Conservation (phyloP, 768 basidiomycete species). For the Fibroporia radiculosa region DNA sequence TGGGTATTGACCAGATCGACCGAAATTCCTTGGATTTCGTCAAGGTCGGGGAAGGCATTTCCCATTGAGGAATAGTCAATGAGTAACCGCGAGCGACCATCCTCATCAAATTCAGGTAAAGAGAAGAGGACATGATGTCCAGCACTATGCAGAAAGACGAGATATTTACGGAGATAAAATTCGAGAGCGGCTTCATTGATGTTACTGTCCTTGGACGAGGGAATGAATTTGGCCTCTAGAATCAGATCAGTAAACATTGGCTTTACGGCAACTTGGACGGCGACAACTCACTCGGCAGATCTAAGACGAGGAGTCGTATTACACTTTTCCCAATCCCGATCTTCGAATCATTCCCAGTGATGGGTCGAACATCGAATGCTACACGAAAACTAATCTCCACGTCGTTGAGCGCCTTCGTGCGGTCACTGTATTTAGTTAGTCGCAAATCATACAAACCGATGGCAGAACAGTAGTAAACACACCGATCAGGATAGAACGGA, state of each 20-base stretch:
- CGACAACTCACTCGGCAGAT: constrained; percentile 10
- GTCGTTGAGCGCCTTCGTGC: constrained; percentile 2
- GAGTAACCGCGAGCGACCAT: constrained; percentile 5
- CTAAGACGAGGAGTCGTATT: constrained; percentile 12
- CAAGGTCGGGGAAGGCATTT: neutral
- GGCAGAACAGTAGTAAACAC: too few species aligned
- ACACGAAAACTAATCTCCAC: constrained; percentile 16
- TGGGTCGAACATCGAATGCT: constrained; percentile 9
- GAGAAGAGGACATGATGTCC: constrained; percentile 21
- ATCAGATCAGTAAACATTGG: too few species aligned
- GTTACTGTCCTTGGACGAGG: neutral
- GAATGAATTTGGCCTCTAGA: constrained; percentile 7
- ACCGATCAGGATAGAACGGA: constrained; percentile 2
- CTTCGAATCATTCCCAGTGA: constrained; percentile 8
- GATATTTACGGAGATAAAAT: constrained; percentile 15
- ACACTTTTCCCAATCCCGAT: constrained; percentile 9
- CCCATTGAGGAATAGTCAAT: constrained; percentile 17
- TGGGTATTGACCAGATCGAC: constrained; percentile 13
- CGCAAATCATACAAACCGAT: too few species aligned
- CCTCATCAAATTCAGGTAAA: constrained; percentile 22
- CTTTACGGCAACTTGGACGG: neutral
- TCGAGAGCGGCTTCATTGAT: constrained; percentile 1
- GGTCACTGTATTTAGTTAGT: too few species aligned
- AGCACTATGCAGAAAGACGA: constrained; percentile 15
- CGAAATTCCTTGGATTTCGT: constrained; percentile 7